These are phyloP conservation scores for Dissophora globulifera DNA, from an alignment of 192 early-diverging fungal genomes.

Conservation along the genomic window DNA sequence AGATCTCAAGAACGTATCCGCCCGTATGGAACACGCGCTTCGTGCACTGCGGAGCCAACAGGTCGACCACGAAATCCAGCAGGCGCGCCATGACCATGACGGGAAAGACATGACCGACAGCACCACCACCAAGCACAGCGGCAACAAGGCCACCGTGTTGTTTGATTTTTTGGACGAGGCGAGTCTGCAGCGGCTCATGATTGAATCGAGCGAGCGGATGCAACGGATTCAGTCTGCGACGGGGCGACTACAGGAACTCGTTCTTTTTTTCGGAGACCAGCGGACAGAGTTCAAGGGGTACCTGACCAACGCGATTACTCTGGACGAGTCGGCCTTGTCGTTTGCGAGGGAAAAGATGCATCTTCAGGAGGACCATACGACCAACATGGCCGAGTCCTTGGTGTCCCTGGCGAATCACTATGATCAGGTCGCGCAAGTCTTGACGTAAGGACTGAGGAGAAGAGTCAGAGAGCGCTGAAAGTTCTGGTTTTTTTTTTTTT, in stretches of 20 bases:
- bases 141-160: constrained; percentile 7
- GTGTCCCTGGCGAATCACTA: constrained; percentile 62
- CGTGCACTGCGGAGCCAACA: constrained; percentile 22
- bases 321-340: constrained; percentile 51
- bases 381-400: constrained; percentile 60
- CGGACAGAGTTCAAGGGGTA: constrained; percentile 38
- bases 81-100: not conserved
- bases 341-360: constrained; percentile 57
- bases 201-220: constrained; percentile 24
- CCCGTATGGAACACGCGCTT: constrained; percentile 38
- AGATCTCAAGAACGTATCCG: constrained; percentile 32
- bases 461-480: too few relatives aligned
- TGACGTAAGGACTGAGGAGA: constrained; percentile 57
- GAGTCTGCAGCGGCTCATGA: constrained; percentile 23
- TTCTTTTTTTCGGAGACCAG: constrained; percentile 10
- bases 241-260: constrained; percentile 15
- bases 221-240: constrained; percentile 24
- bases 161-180: constrained; percentile 49
- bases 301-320: constrained; percentile 33
- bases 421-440: constrained; percentile 58
- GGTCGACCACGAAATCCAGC: constrained; percentile 47
- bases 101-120: not conserved
- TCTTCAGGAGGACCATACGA: constrained; percentile 58
- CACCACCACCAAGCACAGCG: too few relatives aligned
- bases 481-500: too few relatives aligned